Evolutionary conservation across 192 early-diverging fungal species (phyloP), one percentile per base, ranked within the genome.

Genomic region (Globomyces pollinis-pini): DNA sequence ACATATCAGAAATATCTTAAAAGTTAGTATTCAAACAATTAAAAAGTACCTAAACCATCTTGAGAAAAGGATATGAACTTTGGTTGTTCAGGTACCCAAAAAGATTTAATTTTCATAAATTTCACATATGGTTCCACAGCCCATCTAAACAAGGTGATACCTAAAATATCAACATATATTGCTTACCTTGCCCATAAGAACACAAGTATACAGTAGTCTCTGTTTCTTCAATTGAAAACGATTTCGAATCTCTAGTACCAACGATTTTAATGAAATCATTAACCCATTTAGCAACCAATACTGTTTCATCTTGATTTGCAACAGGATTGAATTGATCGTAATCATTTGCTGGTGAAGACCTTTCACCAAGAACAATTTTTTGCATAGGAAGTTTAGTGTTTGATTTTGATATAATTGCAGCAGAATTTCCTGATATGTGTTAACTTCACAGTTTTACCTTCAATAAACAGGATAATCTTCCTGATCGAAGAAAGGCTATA

Each of bases 101-200:
- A 84, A 5, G 67, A 72, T 59, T 84, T 84, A 36, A 84, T 60
- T 50, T 84, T 84, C 79, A 84, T 82, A 68, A 84, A 84, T 53
- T 73, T 75, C 30, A 73, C 55, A 60, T 84, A 84, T 52, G 82
- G 82, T 43, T 79, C 80, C 57, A 69, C 76, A 9, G 82, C 82
- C 82, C 82, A 84, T 62, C 80, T 75, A 65, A 79, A 84, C 63
- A 82, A 50, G 50, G 72, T 16, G 78, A 63, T 52, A 71, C 80
- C 50, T n/a, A n/a, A n/a, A n/a, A n/a, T n/a, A n/a, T n/a, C n/a
- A n/a, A n/a, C n/a, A n/a, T n/a, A n/a, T n/a, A n/a, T n/a, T n/a
- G n/a, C n/a, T n/a, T n/a, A n/a, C n/a, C n/a, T 70, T 64, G n/a
- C 41, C 35, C 60, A 84, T 71, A 32, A 78, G 62, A 3, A 72